Percentiles rank a stretch among this genome's conserved stretches.
phyloP scores from a whole-genome alignment of 176 grass and related monocot genomes.

The Rhynchospora breviuscula region DNA sequence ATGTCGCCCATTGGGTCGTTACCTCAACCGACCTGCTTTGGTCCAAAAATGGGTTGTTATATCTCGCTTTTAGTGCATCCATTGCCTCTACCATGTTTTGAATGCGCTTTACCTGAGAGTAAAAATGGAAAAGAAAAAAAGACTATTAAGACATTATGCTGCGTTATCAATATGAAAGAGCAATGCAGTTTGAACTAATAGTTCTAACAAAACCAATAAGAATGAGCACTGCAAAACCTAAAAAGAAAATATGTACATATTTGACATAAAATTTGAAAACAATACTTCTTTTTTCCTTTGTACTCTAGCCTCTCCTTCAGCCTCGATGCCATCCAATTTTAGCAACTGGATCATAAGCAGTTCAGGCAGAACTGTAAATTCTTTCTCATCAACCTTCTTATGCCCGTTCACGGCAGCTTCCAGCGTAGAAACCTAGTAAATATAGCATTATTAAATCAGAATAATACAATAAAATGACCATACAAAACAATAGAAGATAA shows the following conservation, averaged over 20 bases:
- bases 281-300: conserved; percentile 26
- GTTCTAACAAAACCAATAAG: background rate
- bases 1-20: conserved; percentile 14
- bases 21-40: background rate
- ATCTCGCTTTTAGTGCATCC: conserved; percentile 17
- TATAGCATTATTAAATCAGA: background rate
- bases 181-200: background rate
- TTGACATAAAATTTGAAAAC: background rate
- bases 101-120: conserved; percentile 13
- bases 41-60: conserved; percentile 18
- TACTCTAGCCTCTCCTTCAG: conserved; percentile 29
- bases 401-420: conserved; percentile 14
- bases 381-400: conserved; percentile 20
- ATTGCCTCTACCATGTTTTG: conserved; percentile 24
- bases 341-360: conserved; percentile 28
- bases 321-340: conserved; percentile 31
- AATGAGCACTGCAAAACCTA: background rate
- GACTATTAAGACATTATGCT: background rate
- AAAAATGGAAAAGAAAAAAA: background rate
- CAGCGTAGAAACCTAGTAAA: conserved; percentile 24
- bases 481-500: background rate
- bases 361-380: conserved; percentile 28
- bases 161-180: background rate
- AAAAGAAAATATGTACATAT: background rate
- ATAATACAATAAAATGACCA: background rate